phyloP scores from a whole-genome alignment of 176 grass and related monocot genomes.

The Aegilops bicornis region DNA sequence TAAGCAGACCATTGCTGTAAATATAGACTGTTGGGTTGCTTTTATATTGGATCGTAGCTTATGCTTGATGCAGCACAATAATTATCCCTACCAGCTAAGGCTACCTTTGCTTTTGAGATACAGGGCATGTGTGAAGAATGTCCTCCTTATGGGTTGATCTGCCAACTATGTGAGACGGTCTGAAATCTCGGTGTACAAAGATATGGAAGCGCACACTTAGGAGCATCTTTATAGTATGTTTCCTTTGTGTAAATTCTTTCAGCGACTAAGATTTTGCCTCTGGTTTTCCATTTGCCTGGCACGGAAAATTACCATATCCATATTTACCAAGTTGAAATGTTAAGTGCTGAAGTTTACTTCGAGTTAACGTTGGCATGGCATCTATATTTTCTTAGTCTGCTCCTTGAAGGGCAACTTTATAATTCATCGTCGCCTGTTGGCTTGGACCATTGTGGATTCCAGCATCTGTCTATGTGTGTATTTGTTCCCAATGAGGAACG shows the following conservation, averaged over 20 bases:
- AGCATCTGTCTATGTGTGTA: constrained; percentile 4
- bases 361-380: neutral
- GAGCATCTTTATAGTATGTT: neutral
- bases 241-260: constrained; percentile 11
- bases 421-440: neutral
- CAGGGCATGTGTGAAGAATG: neutral
- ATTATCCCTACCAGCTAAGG: neutral
- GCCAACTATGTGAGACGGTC: neutral
- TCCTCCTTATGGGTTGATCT: neutral
- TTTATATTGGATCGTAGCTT: neutral
- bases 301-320: neutral
- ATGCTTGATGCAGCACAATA: neutral
- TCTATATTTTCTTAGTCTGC: neutral
- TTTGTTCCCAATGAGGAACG: neutral
- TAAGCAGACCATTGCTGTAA: neutral
- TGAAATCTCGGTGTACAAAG: constrained; percentile 10
- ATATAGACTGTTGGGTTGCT: neutral
- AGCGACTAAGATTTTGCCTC: neutral
- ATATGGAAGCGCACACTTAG: neutral
- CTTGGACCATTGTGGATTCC: neutral
- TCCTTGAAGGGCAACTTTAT: neutral
- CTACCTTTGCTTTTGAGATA: neutral
- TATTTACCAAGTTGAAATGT: neutral
- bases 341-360: neutral
- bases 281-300: neutral